Evolutionary conservation across 495 filamentous ascomycete genomes (phyloP).

Genomic region (Hypomontagnella submonticulosa): DNA sequence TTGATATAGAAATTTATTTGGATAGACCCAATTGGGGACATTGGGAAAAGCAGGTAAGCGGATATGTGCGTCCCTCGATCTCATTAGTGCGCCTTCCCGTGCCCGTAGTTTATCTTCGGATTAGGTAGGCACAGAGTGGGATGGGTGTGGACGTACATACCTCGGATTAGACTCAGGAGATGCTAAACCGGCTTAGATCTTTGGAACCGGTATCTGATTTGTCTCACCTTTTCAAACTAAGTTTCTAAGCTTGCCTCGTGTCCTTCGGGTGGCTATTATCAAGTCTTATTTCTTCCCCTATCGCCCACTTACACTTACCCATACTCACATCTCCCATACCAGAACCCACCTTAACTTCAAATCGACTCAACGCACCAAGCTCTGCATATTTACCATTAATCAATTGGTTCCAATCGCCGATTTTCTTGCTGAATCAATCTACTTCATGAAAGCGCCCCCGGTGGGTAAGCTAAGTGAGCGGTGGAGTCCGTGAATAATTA

Average conservation of each 20-base stretch:
- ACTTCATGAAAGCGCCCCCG: conserved; percentile 2
- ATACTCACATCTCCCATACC: neutral
- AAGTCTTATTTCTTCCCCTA: conserved; percentile 23
- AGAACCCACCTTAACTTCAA: conserved; percentile 1
- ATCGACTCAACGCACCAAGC: neutral
- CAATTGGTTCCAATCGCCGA: conserved; percentile 3
- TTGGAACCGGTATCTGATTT: conserved; percentile 19
- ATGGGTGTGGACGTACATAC: conserved; percentile 5
- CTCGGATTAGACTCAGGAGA: conserved; percentile 3
- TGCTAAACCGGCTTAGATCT: conserved; percentile 25
- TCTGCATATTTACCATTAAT: conserved; percentile 28
- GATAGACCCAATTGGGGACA: too few species aligned
- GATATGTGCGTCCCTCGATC: conserved; percentile 36
- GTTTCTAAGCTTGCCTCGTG: conserved; percentile 26
- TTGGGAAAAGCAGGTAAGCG: conserved; percentile 8
- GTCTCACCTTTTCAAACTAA: conserved; percentile 41
- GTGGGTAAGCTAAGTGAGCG: conserved; percentile 3
- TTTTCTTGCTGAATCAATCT: conserved; percentile 4
- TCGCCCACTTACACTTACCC: neutral
- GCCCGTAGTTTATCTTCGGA: conserved; percentile 22
- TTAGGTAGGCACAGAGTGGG: conserved; percentile 25
- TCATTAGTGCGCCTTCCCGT: conserved; percentile 35
- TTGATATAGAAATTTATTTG: conserved; percentile 2
- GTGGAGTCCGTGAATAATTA: conserved; percentile 13
- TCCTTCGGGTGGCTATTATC: conserved; percentile 13